Conservation (phyloP, 345 rosid genomes). For the Eucalyptus microcorys region DNA sequence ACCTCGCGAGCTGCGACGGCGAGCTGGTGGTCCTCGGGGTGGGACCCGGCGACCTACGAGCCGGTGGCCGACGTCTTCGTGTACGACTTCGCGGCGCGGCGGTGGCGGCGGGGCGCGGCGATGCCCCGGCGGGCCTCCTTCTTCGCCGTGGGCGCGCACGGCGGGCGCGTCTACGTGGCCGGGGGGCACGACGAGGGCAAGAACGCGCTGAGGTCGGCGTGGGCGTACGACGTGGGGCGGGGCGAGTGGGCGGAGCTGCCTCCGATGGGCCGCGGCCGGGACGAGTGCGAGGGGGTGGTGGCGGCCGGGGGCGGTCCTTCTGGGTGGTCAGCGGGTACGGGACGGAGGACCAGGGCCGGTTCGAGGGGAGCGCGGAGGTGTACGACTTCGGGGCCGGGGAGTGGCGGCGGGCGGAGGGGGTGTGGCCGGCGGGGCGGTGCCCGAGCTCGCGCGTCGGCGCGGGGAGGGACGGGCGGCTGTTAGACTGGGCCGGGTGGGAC, state of each 20-base stretch:
- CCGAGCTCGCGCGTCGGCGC: conserved; percentile 16
- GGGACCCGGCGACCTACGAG: conserved; percentile 35
- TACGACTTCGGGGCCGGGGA: conserved; percentile 1
- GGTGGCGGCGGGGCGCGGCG: conserved; percentile 19
- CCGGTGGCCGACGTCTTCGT: conserved; percentile 23
- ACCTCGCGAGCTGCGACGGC: conserved; percentile 23
- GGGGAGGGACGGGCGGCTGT: neutral
- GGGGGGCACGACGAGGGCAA: conserved; percentile 43
- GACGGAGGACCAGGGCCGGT: conserved; percentile 27
- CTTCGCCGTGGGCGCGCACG: conserved; percentile 20
- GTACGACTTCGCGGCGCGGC: conserved; percentile 27
- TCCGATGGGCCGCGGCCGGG: conserved; percentile 30
- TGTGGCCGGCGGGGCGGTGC: conserved; percentile 12
- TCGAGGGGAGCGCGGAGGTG: conserved; percentile 23
- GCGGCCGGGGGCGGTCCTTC: conserved; percentile 26
- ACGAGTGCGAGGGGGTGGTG: conserved; percentile 30
- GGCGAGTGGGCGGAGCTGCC: conserved; percentile 30
- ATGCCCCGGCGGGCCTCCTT: conserved; percentile 39
- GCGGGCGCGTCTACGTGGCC: conserved; percentile 18
- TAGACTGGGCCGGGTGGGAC: neutral
- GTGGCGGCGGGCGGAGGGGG: conserved; percentile 23
- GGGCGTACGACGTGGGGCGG: conserved; percentile 21
- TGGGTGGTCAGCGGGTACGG: conserved; percentile 40
- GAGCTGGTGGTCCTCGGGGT: conserved; percentile 32
- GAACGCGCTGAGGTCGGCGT: conserved; percentile 26